phyloP scores from a whole-genome alignment of 495 filamentous ascomycete genomes.

The Lophiotrema nucula region DNA sequence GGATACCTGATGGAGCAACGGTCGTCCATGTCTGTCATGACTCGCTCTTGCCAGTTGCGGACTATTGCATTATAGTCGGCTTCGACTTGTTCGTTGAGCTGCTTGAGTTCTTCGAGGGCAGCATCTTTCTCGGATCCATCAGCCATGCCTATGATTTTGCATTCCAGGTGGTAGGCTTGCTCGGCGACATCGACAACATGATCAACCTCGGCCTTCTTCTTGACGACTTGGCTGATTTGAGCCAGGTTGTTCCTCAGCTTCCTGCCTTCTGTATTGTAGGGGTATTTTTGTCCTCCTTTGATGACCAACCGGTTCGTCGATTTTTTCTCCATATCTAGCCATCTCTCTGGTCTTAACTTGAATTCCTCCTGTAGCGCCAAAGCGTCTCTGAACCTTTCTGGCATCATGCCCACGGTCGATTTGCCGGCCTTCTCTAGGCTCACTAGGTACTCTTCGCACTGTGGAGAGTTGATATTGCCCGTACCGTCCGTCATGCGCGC shows the following conservation, averaged over 20 bases:
- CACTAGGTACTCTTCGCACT: conserved; percentile 10
- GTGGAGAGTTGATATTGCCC: not conserved
- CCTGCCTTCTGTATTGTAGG: too few relatives aligned
- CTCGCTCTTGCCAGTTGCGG: not conserved
- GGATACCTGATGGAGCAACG: conserved; percentile 43
- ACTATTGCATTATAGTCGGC: not conserved
- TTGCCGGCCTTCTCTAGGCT: conserved; percentile 2
- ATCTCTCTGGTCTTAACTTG: too few relatives aligned
- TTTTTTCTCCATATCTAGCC: too few relatives aligned
- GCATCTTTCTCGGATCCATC: conserved; percentile 28
- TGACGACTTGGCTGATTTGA: not conserved
- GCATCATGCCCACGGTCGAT: conserved; percentile 11
- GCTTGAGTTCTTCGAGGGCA: conserved; percentile 16
- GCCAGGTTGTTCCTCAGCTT: not conserved
- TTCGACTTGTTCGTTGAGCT: conserved; percentile 10
- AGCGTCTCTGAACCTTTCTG: not conserved
- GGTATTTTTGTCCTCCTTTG: too few relatives aligned
- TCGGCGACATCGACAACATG: conserved; percentile 21
- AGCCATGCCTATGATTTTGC: conserved; percentile 4
- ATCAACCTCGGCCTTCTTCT: not conserved
- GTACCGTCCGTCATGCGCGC: conserved; percentile 24
- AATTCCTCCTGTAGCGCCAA: not conserved
- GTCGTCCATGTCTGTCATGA: conserved; percentile 48
- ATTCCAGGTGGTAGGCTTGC: conserved; percentile 24
- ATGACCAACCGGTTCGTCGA: too few relatives aligned